These are phyloP conservation scores for Thozetella sp. DNA, from an alignment of 495 filamentous ascomycete species.

Conservation along the genomic window DNA sequence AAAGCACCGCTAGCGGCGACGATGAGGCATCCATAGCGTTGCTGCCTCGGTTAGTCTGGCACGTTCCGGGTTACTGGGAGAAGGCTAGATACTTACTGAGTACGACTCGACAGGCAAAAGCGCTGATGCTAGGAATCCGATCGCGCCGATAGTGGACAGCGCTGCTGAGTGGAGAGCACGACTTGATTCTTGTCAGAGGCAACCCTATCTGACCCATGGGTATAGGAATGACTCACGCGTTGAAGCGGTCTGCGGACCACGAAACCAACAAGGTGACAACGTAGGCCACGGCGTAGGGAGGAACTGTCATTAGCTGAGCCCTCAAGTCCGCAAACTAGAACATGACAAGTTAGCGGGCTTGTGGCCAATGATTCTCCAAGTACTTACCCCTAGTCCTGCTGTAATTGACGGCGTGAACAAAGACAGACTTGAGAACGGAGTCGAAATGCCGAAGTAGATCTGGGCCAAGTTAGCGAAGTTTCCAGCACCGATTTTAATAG, in stretches of 20 bases:
- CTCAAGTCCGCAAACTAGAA: slow-evolving; percentile 47
- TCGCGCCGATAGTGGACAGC: slow-evolving; percentile 57
- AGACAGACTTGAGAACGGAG: slow-evolving; percentile 65
- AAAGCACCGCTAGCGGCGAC: slow-evolving; percentile 60
- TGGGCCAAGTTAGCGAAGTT: background rate
- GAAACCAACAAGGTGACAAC: slow-evolving; percentile 51
- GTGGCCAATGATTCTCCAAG: background rate
- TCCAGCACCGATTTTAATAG: background rate
- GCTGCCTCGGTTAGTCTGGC: background rate
- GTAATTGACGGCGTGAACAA: slow-evolving; percentile 69
- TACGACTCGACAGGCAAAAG: slow-evolving; percentile 59
- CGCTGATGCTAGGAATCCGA: slow-evolving; percentile 64
- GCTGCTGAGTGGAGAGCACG: slow-evolving; percentile 59
- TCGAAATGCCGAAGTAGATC: slow-evolving; percentile 65
- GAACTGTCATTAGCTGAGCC: slow-evolving; percentile 72
- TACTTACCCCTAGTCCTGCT: slow-evolving; percentile 49
- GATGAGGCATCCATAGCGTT: slow-evolving; percentile 66
- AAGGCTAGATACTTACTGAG: slow-evolving; percentile 16
- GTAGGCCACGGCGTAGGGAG: slow-evolving; percentile 67
- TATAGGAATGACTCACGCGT: slow-evolving; percentile 30
- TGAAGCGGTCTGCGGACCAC: slow-evolving; percentile 66
- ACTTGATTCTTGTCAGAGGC: too few relatives aligned
- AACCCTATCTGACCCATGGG: too few relatives aligned
- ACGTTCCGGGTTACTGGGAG: background rate
- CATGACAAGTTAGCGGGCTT: background rate